Conservation (phyloP, 306 rosid species). For the Spatholobus suberectus region DNA sequence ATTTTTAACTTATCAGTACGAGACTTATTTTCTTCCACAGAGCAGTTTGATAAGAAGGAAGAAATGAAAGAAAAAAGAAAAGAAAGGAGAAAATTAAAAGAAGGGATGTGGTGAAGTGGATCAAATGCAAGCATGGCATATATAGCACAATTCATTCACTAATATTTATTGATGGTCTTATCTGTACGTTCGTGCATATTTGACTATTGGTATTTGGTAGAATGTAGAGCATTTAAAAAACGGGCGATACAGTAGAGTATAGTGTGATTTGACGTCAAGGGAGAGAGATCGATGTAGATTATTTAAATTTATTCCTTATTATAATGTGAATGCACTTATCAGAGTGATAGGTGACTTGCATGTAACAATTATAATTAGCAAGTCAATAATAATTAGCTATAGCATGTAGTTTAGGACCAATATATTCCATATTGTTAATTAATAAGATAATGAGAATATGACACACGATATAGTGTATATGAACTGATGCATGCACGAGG, state of each 20-base stretch:
- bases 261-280: neutral
- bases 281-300: neutral
- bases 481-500: slow-evolving; percentile 19
- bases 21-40: no score
- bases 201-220: neutral
- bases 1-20: no score
- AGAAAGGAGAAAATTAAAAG: no score
- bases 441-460: slow-evolving; percentile 9
- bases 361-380: slow-evolving; percentile 6
- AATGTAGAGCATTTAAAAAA: neutral
- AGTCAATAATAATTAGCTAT: slow-evolving; percentile 32
- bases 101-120: no score
- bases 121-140: no score
- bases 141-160: neutral
- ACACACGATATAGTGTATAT: neutral
- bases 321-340: neutral
- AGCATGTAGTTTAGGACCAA: slow-evolving; percentile 5
- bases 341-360: slow-evolving; percentile 1
- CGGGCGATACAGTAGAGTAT: neutral
- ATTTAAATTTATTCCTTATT: neutral
- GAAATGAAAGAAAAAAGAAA: no score
- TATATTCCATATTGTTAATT: neutral
- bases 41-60: no score
- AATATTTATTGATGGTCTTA: neutral
- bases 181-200: neutral